A percentile compares a stretch with the other conserved stretches of the same genome.
These are phyloP conservation scores for Micractinium conductrix DNA, from an alignment of 139 green algal species.

Conservation along the genomic window DNA sequence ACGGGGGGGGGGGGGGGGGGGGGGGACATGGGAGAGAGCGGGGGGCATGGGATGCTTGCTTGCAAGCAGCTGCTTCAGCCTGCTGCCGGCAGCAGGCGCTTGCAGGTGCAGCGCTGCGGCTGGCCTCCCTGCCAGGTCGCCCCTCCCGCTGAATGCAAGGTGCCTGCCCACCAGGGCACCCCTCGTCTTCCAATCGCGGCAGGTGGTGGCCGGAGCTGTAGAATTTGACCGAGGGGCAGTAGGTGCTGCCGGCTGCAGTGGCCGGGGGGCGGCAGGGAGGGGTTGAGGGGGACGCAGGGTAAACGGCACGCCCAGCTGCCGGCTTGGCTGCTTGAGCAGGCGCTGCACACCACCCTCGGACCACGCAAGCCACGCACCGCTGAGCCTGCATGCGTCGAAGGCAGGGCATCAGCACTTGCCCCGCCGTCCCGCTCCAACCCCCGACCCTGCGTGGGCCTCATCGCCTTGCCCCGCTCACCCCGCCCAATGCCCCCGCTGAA, in stretches of 20 bases:
- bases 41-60: too few species aligned
- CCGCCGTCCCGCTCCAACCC: too few species aligned
- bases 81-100: too few species aligned
- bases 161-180: too few species aligned
- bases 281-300: not conserved
- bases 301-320: not conserved
- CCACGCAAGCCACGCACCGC: not conserved
- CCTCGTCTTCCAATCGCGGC: not conserved
- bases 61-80: too few species aligned
- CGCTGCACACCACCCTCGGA: not conserved
- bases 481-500: not conserved
- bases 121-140: too few species aligned
- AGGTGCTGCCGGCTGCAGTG: not conserved
- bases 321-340: not conserved
- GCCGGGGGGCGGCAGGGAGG: not conserved
- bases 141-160: too few species aligned
- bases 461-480: not conserved
- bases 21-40: too few species aligned
- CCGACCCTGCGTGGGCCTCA: not conserved
- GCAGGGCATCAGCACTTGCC: not conserved
- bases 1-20: too few species aligned
- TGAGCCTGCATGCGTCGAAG: not conserved
- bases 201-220: conserved; percentile 25
- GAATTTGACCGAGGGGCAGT: conserved; percentile 18
- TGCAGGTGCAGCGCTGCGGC: too few species aligned